A percentile compares a stretch with the other conserved stretches of the same genome.
phyloP scores from a whole-genome alignment of 2,329 filamentous ascomycete genomes.

The Hypomyces rosellus region DNA sequence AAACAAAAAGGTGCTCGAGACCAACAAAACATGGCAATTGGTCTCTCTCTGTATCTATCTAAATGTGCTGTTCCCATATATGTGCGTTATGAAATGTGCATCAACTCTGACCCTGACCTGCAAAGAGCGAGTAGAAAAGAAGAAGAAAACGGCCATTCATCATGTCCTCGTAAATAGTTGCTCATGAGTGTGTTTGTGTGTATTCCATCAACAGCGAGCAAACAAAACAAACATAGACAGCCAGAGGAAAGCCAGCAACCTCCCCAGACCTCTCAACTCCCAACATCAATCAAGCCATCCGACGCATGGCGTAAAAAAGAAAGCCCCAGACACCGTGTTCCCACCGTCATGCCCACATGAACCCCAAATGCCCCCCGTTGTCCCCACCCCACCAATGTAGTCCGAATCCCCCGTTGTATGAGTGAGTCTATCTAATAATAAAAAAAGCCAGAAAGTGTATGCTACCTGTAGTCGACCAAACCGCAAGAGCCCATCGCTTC shows the following conservation, averaged over 20 bases:
- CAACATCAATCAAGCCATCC: conserved; percentile 7
- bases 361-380: conserved; percentile 5
- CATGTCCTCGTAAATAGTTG: conserved; percentile 7
- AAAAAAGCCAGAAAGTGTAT: conserved; percentile 2
- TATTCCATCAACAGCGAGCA: no score
- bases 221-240: conserved; percentile 9
- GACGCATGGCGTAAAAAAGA: conserved; percentile 5
- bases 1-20: background rate
- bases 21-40: no score
- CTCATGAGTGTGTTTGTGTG: background rate
- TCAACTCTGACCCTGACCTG: conserved; percentile 2
- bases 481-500: conserved; percentile 10
- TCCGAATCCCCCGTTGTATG: conserved; percentile 10
- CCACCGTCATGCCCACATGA: conserved; percentile 7
- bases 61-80: background rate
- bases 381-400: conserved; percentile 8
- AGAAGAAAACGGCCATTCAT: conserved; percentile 3
- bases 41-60: background rate
- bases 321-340: conserved; percentile 11
- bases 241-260: conserved; percentile 3
- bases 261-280: conserved; percentile 7
- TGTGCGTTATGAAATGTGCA: conserved; percentile 2
- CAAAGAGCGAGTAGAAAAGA: background rate
- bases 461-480: conserved; percentile 1
- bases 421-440: conserved; percentile 6